Evolutionary conservation across 495 filamentous ascomycete genomes (phyloP).

Genomic region (Penicillium macrosclerotiorum): DNA sequence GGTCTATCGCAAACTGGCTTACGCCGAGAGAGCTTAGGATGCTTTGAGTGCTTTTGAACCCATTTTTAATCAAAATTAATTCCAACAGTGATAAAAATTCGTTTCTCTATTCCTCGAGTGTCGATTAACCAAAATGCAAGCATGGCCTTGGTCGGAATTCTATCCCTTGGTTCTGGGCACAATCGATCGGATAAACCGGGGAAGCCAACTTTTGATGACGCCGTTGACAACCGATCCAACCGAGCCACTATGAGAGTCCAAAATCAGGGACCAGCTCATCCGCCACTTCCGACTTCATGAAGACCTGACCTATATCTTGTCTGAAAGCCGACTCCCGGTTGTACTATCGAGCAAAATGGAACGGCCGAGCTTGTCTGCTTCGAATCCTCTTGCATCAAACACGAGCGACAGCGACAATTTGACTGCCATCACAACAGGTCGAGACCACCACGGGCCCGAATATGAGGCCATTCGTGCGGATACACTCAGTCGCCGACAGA

Average conservation of each 20-base stretch:
- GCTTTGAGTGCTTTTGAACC: no score
- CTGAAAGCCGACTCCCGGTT: not conserved
- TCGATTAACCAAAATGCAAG: no score
- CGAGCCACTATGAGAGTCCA: conserved; percentile 1
- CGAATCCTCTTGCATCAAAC: not conserved
- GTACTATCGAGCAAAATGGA: conserved; percentile 12
- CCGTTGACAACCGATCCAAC: not conserved
- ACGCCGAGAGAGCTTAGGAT: no score
- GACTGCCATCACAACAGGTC: not conserved
- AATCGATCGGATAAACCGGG: conserved; percentile 11
- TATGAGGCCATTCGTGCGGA: not conserved
- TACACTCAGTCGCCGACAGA: conserved; percentile 24
- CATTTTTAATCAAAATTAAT: no score
- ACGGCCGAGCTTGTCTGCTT: not conserved
- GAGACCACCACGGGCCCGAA: conserved; percentile 4
- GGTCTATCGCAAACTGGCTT: no score
- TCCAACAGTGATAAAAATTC: no score
- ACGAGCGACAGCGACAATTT: conserved; percentile 11
- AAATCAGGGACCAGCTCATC: not conserved
- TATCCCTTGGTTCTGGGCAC: not conserved
- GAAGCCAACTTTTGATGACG: conserved; percentile 16
- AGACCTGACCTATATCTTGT: not conserved
- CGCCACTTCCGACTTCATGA: not conserved
- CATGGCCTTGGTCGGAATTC: not conserved
- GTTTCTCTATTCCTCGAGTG: no score